These are phyloP conservation scores for Trypanosoma platydactyli DNA, from an alignment of 208 protist genomes.

Conservation along the genomic window DNA sequence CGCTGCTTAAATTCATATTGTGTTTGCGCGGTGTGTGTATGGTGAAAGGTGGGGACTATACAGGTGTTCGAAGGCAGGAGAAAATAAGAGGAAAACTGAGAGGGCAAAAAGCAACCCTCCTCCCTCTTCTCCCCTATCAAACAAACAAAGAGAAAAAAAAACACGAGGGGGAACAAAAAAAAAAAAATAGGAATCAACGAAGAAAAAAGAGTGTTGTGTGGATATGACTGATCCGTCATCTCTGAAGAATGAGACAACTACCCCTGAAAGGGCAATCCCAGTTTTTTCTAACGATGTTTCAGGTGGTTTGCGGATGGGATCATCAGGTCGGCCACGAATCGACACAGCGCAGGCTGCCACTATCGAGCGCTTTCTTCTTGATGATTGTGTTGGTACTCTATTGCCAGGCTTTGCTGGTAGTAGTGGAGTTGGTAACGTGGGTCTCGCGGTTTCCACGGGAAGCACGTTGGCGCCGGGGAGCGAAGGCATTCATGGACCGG, in stretches of 20 bases:
- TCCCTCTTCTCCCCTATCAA: no score
- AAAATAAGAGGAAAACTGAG: no score
- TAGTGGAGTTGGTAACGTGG: neutral
- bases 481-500: conserved; percentile 28
- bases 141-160: neutral
- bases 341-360: conserved; percentile 13
- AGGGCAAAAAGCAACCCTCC: no score
- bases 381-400: neutral
- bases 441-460: conserved; percentile 15
- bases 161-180: neutral
- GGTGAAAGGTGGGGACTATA: no score
- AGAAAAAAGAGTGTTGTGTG: conserved; percentile 1
- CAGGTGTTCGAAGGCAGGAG: no score
- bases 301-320: conserved; percentile 5
- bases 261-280: neutral
- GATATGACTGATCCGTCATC: neutral
- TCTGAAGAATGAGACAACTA: neutral
- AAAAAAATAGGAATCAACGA: neutral
- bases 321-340: conserved; percentile 19
- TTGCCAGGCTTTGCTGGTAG: neutral
- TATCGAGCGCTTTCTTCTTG: conserved; percentile 32
- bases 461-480: conserved; percentile 28
- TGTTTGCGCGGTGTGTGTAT: no score
- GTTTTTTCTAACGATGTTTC: neutral
- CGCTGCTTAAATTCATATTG: neutral